Evolutionary conservation across 2,329 filamentous ascomycete species (phyloP), one percentile per base, ranked within the genome.

Genomic region (Alternaria hordeiaustralica): DNA sequence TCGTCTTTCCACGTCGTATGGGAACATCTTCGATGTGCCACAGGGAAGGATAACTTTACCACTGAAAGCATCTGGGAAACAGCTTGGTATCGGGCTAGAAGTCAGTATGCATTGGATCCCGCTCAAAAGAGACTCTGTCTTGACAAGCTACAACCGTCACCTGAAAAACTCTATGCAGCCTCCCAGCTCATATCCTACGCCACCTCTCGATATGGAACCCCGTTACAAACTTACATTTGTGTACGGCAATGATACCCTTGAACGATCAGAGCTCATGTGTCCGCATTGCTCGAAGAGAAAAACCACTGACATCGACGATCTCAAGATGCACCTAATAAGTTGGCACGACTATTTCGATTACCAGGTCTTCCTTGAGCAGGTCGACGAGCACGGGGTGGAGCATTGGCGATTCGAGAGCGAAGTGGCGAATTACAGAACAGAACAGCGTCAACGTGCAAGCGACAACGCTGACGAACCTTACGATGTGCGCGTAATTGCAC

Each of bases 271-370:
- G 3, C 55, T 69, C 4, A 11, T 59, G 9, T 78, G 75, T 49
- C 60, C 68, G 25, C 65, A 74, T 25, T 76, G 75, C 41, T 36
- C 43, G 9, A 50, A 25, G 21, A 58, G 61, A 21, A 59, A 58
- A 30, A 61, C 54, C 10, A 33, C 15, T 6, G 57, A 67, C 6
- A 61, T 74, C 2, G 61, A 70, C n/a, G 68, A 69, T 21, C 69
- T 83, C 4, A 70, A 75, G 12, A 70, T 79, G 55, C 82, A 83
- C 57, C 62, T 79, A 6, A 60, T 75, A 6, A 59, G 67, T 15
- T 71, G 70, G 61, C 81, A 83, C 57, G 75, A 79, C 20, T 70
- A 79, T 30, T 78, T 81, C 58, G 66, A 65, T 8, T 78, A 73
- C 10, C 41, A 71, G 11, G 64, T 72, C 4, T 59, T 55, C 3